phyloP scores from a whole-genome alignment of 2,329 filamentous ascomycete species.

The Colletotrichum falcatum region DNA sequence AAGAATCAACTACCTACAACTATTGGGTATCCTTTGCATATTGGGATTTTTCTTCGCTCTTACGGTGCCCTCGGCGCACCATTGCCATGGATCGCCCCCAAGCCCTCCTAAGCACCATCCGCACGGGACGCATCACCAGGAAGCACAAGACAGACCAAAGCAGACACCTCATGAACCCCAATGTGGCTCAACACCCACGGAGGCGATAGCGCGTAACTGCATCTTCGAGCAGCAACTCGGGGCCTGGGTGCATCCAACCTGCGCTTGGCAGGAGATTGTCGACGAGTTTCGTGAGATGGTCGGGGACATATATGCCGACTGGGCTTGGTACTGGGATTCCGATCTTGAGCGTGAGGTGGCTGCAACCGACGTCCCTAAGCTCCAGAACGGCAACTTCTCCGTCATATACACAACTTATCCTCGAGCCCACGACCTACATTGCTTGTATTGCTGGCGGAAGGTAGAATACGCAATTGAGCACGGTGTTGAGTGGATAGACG shows the following conservation, averaged over 20 bases:
- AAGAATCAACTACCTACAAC: background rate
- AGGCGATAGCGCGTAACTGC: background rate
- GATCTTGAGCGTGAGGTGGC: constrained; percentile 4
- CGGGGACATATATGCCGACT: constrained; percentile 7
- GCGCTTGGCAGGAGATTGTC: constrained; percentile 6
- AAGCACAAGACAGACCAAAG: background rate
- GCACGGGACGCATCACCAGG: background rate
- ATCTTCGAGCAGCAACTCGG: background rate
- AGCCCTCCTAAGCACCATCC: background rate
- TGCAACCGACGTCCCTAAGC: background rate
- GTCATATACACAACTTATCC: constrained; percentile 7
- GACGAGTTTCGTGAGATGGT: constrained; percentile 11
- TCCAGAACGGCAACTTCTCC: constrained; percentile 12
- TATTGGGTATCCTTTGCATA: background rate
- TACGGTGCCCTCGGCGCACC: background rate
- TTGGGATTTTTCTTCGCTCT: background rate
- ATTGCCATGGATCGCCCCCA: background rate
- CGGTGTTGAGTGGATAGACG: constrained; percentile 3
- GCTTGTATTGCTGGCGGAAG: constrained; percentile 21
- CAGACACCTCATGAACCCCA: background rate
- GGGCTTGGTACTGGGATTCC: constrained; percentile 8
- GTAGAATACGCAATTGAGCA: constrained; percentile 16
- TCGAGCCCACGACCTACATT: constrained; percentile 8
- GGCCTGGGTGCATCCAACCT: background rate
- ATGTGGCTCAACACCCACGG: background rate